Base-by-base conservation (phyloP, 2,329 filamentous ascomycete genomes). In the Fusarium liriodendri region DNA sequence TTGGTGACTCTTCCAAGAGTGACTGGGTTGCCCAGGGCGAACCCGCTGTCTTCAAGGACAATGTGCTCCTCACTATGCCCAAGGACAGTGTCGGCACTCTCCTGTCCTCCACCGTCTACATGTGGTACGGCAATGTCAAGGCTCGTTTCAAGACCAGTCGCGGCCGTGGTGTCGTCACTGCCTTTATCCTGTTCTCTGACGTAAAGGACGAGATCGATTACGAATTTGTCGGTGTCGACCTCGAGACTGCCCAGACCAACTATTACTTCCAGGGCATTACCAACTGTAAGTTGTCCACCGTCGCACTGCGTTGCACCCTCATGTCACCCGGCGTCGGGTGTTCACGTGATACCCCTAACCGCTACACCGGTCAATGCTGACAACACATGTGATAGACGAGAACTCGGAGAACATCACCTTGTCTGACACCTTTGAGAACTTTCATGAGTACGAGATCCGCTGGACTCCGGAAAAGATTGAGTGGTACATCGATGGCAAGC, bases 141-240 rank as follows among this genome's bases (percentile, higher is more conserved):
- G 95, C 94, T 64, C 93, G 87, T 66, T 87, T 98, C 83, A 97
- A 95, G 87, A 96, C 95, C 0, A 93, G 92, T 74, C 92, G 94
- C 79, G 95, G 95, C 67, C 85, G 87, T 54, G 97, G 97, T 87
- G 97, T 99, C 25, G 93, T 99, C n/a, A 97, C 95, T 2, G 96
- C 95, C 33, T 99, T 99, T 82, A 99, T 99, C 82, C 87, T 98
- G 80, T 91, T 98, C 83, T 95, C 94, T 38, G 96, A 98, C 79
- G 93, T 97, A 80, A 97, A 98, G 88, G 97, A 99, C 80, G 97
- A 99, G 84, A 98, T 99, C 79, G 97, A 99, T 85, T 98, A 95
- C 82, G 97, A 99, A 83, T 98, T 93, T 82, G 89, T 99, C 64
- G 97, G 97, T 75, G 89, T 89, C 52, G 94, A 98, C 79, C 87